phyloP scores from a whole-genome alignment of 1,284 basidiomycete species.

The Cystobasidium pallidum region DNA sequence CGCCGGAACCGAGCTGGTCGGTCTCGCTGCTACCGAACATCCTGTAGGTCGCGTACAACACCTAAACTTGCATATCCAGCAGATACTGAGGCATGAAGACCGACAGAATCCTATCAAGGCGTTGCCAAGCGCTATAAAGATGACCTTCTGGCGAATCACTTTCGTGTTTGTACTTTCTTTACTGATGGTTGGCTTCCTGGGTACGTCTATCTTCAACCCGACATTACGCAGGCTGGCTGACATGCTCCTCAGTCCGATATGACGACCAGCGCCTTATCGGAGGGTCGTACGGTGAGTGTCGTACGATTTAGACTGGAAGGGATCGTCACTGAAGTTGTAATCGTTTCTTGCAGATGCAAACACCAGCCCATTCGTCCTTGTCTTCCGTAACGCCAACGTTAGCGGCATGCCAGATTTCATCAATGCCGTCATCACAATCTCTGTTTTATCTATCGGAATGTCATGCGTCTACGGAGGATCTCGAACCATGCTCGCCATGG shows the following conservation, averaged over 20 bases:
- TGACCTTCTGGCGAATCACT: constrained; percentile 60
- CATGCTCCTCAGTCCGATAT: constrained; percentile 50
- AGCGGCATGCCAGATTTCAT: constrained; percentile 59
- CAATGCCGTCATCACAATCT: constrained; percentile 59
- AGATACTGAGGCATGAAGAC: not conserved
- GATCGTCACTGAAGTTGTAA: not conserved
- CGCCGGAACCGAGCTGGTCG: constrained; percentile 63
- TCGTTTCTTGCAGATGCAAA: constrained; percentile 29
- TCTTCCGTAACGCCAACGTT: constrained; percentile 57
- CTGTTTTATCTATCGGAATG: constrained; percentile 58
- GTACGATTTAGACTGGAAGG: not conserved
- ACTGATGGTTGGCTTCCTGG: constrained; percentile 63
- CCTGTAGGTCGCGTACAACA: constrained; percentile 40
- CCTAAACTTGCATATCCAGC: not conserved
- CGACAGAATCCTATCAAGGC: constrained; percentile 52
- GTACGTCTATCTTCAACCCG: constrained; percentile 25
- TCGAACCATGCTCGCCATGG: constrained; percentile 55
- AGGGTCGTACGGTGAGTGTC: constrained; percentile 51
- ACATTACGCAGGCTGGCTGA: constrained; percentile 27
- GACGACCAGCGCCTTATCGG: constrained; percentile 48
- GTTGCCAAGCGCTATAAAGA: constrained; percentile 61
- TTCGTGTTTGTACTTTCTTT: constrained; percentile 64
- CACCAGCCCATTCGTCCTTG: constrained; percentile 36
- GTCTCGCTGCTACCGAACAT: constrained; percentile 68
- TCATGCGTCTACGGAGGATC: constrained; percentile 57